Evolutionary conservation across 345 rosid genomes (phyloP).

Genomic region (Ceriops tagal): DNA sequence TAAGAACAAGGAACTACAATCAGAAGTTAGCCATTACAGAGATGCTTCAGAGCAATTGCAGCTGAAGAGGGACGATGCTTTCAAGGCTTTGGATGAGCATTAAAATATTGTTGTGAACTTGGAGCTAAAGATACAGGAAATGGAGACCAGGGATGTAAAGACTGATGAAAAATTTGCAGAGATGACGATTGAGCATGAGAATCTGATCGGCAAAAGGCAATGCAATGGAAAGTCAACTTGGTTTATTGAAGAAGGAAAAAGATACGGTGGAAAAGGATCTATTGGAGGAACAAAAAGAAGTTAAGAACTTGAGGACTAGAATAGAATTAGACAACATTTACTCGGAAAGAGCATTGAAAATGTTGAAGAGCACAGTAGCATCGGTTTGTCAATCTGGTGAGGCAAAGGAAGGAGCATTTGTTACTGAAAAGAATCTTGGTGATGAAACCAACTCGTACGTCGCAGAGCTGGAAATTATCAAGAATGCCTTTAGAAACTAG

Average conservation of each 20-base stretch:
- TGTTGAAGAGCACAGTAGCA: conserved; percentile 52
- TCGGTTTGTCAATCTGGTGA: conserved; percentile 31
- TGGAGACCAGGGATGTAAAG: conserved; percentile 41
- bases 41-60: conserved; percentile 17
- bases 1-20: conserved; percentile 29
- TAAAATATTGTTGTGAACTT: conserved; percentile 31
- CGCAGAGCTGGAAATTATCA: conserved; percentile 47
- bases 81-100: conserved; percentile 43
- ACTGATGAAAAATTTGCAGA: conserved; percentile 31
- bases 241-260: conserved; percentile 40
- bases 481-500: conserved; percentile 47
- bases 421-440: conserved; percentile 27
- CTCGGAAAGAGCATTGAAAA: conserved; percentile 35
- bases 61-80: conserved; percentile 39
- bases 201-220: conserved; percentile 28
- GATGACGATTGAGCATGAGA: conserved; percentile 28
- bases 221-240: conserved; percentile 28
- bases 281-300: conserved; percentile 30
- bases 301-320: conserved; percentile 38
- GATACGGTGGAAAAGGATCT: conserved; percentile 38
- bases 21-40: conserved; percentile 21
- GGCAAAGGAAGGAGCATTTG: conserved; percentile 16
- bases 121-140: conserved; percentile 28
- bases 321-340: conserved; percentile 31
- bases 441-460: conserved; percentile 34